These are phyloP conservation scores for Aspergillus eucalypticola DNA, from an alignment of 2,329 filamentous ascomycete genomes.

Conservation along the genomic window DNA sequence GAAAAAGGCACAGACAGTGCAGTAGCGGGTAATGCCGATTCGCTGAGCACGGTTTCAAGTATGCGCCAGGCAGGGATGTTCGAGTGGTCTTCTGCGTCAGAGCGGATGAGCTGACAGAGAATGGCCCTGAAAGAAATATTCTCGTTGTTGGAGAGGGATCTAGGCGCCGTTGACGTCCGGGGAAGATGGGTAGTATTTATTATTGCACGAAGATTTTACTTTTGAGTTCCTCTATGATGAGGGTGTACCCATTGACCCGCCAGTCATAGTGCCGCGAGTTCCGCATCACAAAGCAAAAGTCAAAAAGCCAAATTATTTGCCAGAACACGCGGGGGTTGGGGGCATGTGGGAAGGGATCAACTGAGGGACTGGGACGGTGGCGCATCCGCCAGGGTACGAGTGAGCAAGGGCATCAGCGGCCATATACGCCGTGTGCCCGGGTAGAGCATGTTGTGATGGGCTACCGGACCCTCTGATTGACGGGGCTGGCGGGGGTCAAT, in stretches of 20 bases:
- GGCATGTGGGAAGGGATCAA: constrained; percentile 4
- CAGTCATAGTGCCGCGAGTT: neutral
- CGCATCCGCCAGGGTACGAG: constrained; percentile 6
- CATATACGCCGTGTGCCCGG: constrained; percentile 9
- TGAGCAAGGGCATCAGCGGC: constrained; percentile 9
- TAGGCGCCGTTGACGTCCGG: constrained; percentile 4
- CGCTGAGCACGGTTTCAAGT: constrained; percentile 8
- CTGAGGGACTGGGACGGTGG: constrained; percentile 5
- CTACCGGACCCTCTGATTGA: constrained; percentile 13
- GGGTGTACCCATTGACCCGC: neutral
- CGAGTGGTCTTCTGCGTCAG: neutral
- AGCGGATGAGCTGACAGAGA: constrained; percentile 1
- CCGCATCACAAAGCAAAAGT: constrained; percentile 2
- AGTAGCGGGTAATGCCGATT: constrained; percentile 6
- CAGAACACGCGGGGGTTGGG: constrained; percentile 7
- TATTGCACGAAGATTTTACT: neutral
- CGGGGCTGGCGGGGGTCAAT: constrained; percentile 3
- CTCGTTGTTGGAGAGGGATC: neutral
- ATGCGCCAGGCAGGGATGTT: constrained; percentile 9
- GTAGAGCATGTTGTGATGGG: constrained; percentile 1
- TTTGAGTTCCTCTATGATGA: neutral
- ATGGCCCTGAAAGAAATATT: constrained; percentile 1
- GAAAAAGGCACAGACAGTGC: constrained; percentile 7
- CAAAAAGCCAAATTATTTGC: constrained; percentile 2
- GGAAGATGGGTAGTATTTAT: constrained; percentile 2